Evolutionary conservation across 108 stramenopile species (phyloP), one percentile per base, ranked within the genome.

Genomic region (Fragilariopsis cylindrus): DNA sequence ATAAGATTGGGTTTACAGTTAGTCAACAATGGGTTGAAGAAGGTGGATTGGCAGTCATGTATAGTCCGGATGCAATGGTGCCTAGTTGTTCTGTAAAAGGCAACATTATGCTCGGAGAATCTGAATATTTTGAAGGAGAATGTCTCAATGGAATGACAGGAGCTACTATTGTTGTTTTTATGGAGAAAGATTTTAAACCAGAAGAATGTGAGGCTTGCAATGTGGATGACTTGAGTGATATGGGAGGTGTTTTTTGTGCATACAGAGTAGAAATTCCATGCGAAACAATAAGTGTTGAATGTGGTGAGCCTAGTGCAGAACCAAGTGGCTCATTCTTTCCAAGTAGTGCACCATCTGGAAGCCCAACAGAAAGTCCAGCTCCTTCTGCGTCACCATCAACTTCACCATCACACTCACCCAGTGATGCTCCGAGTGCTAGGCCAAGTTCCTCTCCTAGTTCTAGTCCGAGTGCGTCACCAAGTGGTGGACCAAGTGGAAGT

Each of bases 281-380:
- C 1, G 44, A 48, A 13, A 4, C 65, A 65, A 65, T 65, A 6
- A 65, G 47, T 45, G 65, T 65, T 65, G 65, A 48, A 44, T 55
- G 49, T 52, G 44, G 48, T 2, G 66, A 18, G 60, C 69, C 69
- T 0, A 72, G 55, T 13, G 41, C 48, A 18, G 48, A 46, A 44
- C 58, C 71, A 46, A 67, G 68, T 44, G 50, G 65, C 13, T 41
- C 39, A 12, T 65, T 65, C 65, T 65, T 30, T 16, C 42, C 60
- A 5, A 48, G 54, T 47, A 18, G 48, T 46, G 18, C 71, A 8
- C 71, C 71, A 11, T 69, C 76, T 9, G 44, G 0, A 2, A 69
- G 63, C 48, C 76, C 76, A 40, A 56, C 77, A 56, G 43, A 30
- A 42, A n/a, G 45, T 55, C 70, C 64, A 44, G 63, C 47, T 53